phyloP scores from a whole-genome alignment of 108 stramenopile genomes.

The Discostella stelligeroides region DNA sequence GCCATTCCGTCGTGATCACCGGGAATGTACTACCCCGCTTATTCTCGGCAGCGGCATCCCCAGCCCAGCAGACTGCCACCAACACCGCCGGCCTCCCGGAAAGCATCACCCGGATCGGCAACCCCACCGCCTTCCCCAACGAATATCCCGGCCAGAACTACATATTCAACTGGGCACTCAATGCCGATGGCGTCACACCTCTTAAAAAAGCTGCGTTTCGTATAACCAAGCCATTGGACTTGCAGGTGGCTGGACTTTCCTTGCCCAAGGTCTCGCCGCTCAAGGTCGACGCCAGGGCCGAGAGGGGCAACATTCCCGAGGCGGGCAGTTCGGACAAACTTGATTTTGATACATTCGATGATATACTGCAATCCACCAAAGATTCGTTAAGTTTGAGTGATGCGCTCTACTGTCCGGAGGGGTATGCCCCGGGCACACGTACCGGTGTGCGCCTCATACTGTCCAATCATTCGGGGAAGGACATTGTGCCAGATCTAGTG shows the following conservation, averaged over 20 bases:
- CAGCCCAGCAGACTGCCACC: slow-evolving; percentile 5
- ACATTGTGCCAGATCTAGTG: slow-evolving; percentile 67
- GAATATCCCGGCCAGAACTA: slow-evolving; percentile 89
- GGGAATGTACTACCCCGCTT: slow-evolving; percentile 3
- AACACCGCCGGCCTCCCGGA: slow-evolving; percentile 52
- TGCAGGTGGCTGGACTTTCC: slow-evolving; percentile 74
- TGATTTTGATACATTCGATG: slow-evolving; percentile 80
- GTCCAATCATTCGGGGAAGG: slow-evolving; percentile 56
- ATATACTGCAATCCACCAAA: slow-evolving; percentile 64
- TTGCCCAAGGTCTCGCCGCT: slow-evolving; percentile 66
- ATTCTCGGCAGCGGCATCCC: slow-evolving; percentile 13
- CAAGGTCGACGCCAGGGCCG: slow-evolving; percentile 54
- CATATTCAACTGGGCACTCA: slow-evolving; percentile 89
- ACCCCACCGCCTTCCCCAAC: slow-evolving; percentile 66
- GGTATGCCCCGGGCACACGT: slow-evolving; percentile 75
- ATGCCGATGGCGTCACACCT: slow-evolving; percentile 88
- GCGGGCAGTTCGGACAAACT: slow-evolving; percentile 70
- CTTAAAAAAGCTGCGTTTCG: slow-evolving; percentile 83
- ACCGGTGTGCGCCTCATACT: slow-evolving; percentile 78
- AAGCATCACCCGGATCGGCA: slow-evolving; percentile 66
- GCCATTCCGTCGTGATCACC: neutral
- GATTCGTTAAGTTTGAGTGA: slow-evolving; percentile 71
- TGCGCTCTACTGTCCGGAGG: slow-evolving; percentile 82
- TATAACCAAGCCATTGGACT: slow-evolving; percentile 85
- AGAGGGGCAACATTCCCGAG: slow-evolving; percentile 66